Conservation (phyloP, 2,329 filamentous ascomycete genomes). For the Scolecobasidium constrictum region DNA sequence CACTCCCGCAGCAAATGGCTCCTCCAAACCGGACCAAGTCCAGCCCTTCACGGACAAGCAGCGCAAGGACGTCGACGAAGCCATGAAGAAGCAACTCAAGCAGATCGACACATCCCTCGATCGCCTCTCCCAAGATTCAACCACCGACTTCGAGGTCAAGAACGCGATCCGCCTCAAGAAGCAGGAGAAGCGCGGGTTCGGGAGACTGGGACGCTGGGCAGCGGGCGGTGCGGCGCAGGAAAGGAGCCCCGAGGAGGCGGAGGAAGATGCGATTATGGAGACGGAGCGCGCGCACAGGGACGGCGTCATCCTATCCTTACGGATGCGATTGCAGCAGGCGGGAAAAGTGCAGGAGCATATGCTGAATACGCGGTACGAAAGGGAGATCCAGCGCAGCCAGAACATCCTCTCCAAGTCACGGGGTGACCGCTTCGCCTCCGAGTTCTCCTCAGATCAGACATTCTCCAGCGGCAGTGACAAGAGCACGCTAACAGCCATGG, state of each 20-base stretch:
- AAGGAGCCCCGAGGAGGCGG: conserved; percentile 55
- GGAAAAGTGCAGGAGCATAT: conserved; percentile 73
- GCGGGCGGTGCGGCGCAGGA: conserved; percentile 39
- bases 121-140: conserved; percentile 70
- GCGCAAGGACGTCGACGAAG: conserved; percentile 76
- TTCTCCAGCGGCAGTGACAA: conserved; percentile 8
- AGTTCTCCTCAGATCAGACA: neutral
- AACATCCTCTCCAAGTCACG: conserved; percentile 65
- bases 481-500: conserved; percentile 14
- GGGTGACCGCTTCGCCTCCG: neutral
- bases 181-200: conserved; percentile 49
- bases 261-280: conserved; percentile 60
- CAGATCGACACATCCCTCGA: conserved; percentile 75
- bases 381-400: conserved; percentile 82
- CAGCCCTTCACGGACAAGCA: conserved; percentile 65
- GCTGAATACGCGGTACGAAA: conserved; percentile 79
- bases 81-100: conserved; percentile 74
- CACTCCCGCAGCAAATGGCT: conserved; percentile 49
- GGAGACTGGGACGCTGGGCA: conserved; percentile 59
- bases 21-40: conserved; percentile 60
- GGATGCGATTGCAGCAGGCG: conserved; percentile 63
- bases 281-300: conserved; percentile 63
- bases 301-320: conserved; percentile 72
- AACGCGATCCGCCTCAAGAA: conserved; percentile 61
- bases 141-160: conserved; percentile 68